Evolutionary conservation across 2,329 filamentous ascomycete species (phyloP).

Genomic region (Bipolaris bicolor): DNA sequence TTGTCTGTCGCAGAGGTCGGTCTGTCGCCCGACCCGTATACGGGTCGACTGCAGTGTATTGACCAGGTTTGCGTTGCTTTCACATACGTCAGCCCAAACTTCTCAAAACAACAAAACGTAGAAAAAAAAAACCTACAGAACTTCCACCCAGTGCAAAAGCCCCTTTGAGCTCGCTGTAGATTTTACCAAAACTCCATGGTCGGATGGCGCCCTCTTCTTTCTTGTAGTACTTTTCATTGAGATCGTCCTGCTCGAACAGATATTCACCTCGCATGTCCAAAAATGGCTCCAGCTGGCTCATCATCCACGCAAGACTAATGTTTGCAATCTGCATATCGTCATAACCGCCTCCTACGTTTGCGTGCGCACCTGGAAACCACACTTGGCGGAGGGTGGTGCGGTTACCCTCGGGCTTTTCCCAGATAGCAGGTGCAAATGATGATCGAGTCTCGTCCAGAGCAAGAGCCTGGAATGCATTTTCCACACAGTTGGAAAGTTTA

Average conservation of each 20-base stretch:
- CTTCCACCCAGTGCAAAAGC: constrained; percentile 56
- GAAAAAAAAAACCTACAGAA: constrained; percentile 31
- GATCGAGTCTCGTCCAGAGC: constrained; percentile 60
- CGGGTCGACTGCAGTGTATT: constrained; percentile 56
- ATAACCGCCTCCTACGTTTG: constrained; percentile 59
- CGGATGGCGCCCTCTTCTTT: constrained; percentile 49
- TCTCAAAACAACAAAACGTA: neutral
- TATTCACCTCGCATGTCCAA: constrained; percentile 57
- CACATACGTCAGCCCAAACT: constrained; percentile 15
- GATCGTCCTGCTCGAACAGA: constrained; percentile 55
- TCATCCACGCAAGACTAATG: constrained; percentile 64
- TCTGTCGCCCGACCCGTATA: constrained; percentile 50
- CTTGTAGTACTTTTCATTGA: constrained; percentile 54
- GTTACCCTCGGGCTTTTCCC: constrained; percentile 56
- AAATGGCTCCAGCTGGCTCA: constrained; percentile 57
- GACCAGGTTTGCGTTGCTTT: constrained; percentile 54
- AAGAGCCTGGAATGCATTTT: constrained; percentile 63
- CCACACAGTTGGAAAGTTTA: constrained; percentile 50
- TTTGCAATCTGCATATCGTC: constrained; percentile 55
- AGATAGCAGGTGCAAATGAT: constrained; percentile 60
- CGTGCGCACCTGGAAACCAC: constrained; percentile 63
- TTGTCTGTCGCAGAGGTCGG: constrained; percentile 55
- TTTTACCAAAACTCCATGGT: constrained; percentile 57
- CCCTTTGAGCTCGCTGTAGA: constrained; percentile 55
- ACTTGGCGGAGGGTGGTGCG: constrained; percentile 58